Evolutionary conservation across 805 yeast genomes (phyloP), one percentile per base, ranked within the genome.

Genomic region (Helenozyma rhizophorensis): DNA sequence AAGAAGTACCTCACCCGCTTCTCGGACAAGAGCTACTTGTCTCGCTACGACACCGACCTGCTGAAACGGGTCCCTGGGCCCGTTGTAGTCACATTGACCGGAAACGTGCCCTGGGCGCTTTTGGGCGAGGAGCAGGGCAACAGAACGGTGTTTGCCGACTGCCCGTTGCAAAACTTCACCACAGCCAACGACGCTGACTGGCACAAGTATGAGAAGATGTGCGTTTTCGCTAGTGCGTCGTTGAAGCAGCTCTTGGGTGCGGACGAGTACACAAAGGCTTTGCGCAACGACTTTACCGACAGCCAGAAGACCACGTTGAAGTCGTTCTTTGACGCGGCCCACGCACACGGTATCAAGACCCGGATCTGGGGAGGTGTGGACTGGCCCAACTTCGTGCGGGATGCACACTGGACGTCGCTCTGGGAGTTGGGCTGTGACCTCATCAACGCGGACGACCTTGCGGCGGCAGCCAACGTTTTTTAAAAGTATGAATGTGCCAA

Each of bases 341-440:
- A 80, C 44, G 47, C 54, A 2, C 37, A 58, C 30, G 74, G 76
- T 9, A 47, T 81, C 25, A 65, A 68, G 42, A 73, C 85, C 0
- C 61, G 90, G 35, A 60, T 81, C 19, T 83, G 89, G 89, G 88
- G 80, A 13, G 78, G 77, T 7, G 79, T 85, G 1, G 63, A 64
- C 32, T 81, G 87, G 87, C 88, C 89, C 4, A 51, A 53, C 2
- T 39, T 47, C 10, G 51, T 60, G 18, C 65, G 75, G 37, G 52
- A 70, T 28, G 50, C 50, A 3, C 68, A 78, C 24, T 74, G 82
- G 76, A 45, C 56, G 32, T 74, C 72, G 35, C 57, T 78, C 11
- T 50, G 67, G 27, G 58, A 55, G 12, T 38, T 63, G 10, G 79
- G 78, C 2, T 65, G 74, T 13, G 87, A 81, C 48, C 62, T 74